phyloP scores from a whole-genome alignment of 2,329 filamentous ascomycete genomes.

The Aspergillus udagawae region DNA sequence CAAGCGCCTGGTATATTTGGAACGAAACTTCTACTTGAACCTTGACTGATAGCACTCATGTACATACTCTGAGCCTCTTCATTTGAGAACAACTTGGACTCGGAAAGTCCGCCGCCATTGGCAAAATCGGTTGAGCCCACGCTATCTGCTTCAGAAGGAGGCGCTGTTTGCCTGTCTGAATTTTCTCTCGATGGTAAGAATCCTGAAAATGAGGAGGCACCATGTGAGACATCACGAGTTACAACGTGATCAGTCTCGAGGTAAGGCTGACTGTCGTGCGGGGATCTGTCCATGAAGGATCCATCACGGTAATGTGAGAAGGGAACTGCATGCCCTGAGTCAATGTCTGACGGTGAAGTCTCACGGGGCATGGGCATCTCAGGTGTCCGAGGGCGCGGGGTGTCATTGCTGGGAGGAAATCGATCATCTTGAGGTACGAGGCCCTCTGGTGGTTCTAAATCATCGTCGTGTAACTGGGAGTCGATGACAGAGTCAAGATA shows the following conservation, averaged over 20 bases:
- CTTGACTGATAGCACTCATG: conserved; percentile 54
- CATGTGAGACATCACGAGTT: conserved; percentile 1
- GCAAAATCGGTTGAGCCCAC: conserved; percentile 19
- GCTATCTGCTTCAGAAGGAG: conserved; percentile 23
- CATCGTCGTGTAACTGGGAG: conserved; percentile 31
- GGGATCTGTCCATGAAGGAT: not conserved
- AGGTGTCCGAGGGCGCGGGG: conserved; percentile 14
- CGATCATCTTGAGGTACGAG: conserved; percentile 8
- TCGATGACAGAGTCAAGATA: conserved; percentile 38
- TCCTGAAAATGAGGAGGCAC: not conserved
- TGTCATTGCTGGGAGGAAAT: conserved; percentile 10
- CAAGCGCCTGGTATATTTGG: conserved; percentile 42
- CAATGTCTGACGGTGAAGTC: not conserved
- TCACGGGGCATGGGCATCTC: conserved; percentile 8
- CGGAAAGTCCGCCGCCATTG: conserved; percentile 36
- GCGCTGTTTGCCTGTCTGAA: conserved; percentile 4
- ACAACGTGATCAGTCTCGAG: not conserved
- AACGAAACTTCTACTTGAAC: conserved; percentile 25
- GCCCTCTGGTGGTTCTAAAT: conserved; percentile 22
- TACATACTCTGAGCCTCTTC: conserved; percentile 51
- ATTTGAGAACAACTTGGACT: conserved; percentile 46
- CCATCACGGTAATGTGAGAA: not conserved
- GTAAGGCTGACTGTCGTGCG: conserved; percentile 3
- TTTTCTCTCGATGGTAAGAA: not conserved
- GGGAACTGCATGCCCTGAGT: conserved; percentile 3